These are phyloP conservation scores for Backusella sp. DNA, from an alignment of 192 early-diverging fungal genomes.

Conservation along the genomic window DNA sequence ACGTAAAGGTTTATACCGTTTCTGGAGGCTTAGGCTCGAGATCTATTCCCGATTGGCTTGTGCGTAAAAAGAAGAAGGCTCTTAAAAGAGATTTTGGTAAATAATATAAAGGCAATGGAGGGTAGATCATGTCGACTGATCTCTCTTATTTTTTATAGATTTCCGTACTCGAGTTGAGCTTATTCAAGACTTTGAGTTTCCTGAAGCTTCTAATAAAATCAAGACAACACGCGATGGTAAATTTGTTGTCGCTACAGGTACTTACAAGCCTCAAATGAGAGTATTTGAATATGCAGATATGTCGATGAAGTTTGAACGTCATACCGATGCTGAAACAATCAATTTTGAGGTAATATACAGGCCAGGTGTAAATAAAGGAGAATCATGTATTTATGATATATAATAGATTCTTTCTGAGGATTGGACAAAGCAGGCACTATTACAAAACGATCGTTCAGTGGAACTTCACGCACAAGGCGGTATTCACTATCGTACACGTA, in stretches of 20 bases:
- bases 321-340: constrained; percentile 92
- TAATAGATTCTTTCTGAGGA: constrained; percentile 86
- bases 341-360: constrained; percentile 55
- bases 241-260: constrained; percentile 89
- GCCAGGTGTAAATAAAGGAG: neutral
- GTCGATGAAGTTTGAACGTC: constrained; percentile 98
- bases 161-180: constrained; percentile 91
- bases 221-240: constrained; percentile 85
- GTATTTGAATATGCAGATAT: constrained; percentile 90
- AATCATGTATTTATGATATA: neutral
- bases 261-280: constrained; percentile 98
- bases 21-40: constrained; percentile 72
- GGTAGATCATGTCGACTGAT: neutral
- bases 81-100: constrained; percentile 86
- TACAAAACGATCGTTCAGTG: constrained; percentile 87
- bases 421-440: constrained; percentile 93
- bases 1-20: constrained; percentile 90
- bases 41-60: constrained; percentile 96
- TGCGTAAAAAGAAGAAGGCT: constrained; percentile 77
- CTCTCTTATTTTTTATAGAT: constrained; percentile 47
- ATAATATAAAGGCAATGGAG: neutral
- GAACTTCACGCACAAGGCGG: constrained; percentile 97
- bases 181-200: constrained; percentile 98
- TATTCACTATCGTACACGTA: constrained; percentile 87
- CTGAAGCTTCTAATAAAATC: constrained; percentile 85